A percentile compares a stretch with the other conserved stretches of the same genome.
Conservation (phyloP, 176 grass and related monocot species). For the Themeda triandra region DNA sequence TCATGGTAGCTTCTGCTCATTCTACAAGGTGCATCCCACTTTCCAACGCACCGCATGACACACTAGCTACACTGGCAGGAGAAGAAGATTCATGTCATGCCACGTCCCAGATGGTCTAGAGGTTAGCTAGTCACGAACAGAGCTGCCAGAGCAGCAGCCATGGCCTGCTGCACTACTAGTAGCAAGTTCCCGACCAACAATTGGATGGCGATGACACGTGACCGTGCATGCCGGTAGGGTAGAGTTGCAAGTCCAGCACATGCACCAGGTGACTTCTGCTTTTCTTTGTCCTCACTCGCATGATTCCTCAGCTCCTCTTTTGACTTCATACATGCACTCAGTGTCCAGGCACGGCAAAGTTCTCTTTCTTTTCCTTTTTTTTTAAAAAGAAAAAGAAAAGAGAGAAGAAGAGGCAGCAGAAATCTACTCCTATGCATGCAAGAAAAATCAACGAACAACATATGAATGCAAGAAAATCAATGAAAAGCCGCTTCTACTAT, state of each 20-base stretch:
- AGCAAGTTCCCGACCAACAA: not conserved
- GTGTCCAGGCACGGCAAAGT: not conserved
- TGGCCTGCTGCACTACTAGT: not conserved
- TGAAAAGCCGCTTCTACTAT: no score
- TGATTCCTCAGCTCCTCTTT: slow-evolving; percentile 1
- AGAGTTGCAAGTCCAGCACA: no score
- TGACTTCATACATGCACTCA: not conserved
- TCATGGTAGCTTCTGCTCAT: not conserved
- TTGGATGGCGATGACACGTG: not conserved
- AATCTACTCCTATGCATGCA: not conserved
- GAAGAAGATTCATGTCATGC: no score
- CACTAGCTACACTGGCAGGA: no score
- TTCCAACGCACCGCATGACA: not conserved
- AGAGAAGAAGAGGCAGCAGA: no score
- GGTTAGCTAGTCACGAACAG: not conserved
- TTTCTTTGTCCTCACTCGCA: slow-evolving; percentile 15
- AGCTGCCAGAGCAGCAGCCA: not conserved
- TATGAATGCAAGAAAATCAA: no score
- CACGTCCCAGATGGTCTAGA: not conserved
- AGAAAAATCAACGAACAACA: no score
- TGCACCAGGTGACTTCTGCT: slow-evolving; percentile 30
- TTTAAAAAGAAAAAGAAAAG: not conserved
- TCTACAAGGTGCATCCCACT: not conserved
- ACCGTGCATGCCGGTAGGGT: not conserved
- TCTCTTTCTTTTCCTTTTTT: no score